Conservation (phyloP, 345 rosid genomes). For the Stellera chamaejasme region DNA sequence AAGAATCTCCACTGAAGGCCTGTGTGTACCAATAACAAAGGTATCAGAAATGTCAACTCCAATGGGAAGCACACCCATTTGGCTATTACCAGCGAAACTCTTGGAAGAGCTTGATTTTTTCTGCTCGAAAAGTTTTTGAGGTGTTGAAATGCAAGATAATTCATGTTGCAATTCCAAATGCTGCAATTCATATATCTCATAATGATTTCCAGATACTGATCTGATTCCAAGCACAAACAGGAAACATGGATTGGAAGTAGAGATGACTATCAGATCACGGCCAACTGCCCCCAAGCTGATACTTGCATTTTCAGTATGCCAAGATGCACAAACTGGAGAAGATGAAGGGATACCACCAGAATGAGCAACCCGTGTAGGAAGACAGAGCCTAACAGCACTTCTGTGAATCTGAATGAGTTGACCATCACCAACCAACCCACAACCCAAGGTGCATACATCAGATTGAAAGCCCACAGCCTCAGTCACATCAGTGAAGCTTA, state of each 20-base stretch:
- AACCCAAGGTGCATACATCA: constrained; percentile 91
- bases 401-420: constrained; percentile 82
- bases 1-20: constrained; percentile 89
- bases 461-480: constrained; percentile 92
- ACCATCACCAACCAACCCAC: constrained; percentile 82
- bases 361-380: constrained; percentile 81
- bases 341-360: constrained; percentile 64
- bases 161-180: constrained; percentile 68
- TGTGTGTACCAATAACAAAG: constrained; percentile 90
- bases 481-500: constrained; percentile 90
- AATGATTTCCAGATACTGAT: constrained; percentile 40
- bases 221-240: constrained; percentile 71
- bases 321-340: constrained; percentile 68
- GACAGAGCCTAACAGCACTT: constrained; percentile 78
- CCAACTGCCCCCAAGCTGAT: constrained; percentile 97
- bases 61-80: constrained; percentile 36
- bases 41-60: constrained; percentile 56
- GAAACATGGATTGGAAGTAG: constrained; percentile 91
- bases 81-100: constrained; percentile 19
- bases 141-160: constrained; percentile 82
- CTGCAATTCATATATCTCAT: constrained; percentile 74
- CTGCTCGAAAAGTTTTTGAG: constrained; percentile 46
- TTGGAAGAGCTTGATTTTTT: constrained; percentile 26
- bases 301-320: constrained; percentile 66
- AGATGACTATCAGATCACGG: constrained; percentile 56